A percentile compares a stretch with the other conserved stretches of the same genome.
Conservation (phyloP, 805 yeast species). For the Saccharomyces jurei region DNA sequence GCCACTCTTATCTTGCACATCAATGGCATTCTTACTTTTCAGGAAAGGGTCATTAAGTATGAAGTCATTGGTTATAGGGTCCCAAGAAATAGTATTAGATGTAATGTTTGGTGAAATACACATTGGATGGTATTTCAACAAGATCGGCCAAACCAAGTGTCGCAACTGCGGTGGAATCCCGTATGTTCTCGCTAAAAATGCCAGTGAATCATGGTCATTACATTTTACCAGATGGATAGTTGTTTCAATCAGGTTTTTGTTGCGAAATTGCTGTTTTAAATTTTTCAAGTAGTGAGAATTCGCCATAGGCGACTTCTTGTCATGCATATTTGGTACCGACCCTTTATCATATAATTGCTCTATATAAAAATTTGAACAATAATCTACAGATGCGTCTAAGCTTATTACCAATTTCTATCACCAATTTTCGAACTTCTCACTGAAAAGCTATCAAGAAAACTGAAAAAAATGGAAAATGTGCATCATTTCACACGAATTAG, state of each 20-base stretch:
- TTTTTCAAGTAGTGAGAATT: constrained; percentile 23
- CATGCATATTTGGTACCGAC: constrained; percentile 4
- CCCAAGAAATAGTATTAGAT: constrained; percentile 40
- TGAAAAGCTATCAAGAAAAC: background rate
- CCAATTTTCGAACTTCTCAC: background rate
- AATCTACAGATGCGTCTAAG: background rate
- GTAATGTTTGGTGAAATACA: constrained; percentile 67
- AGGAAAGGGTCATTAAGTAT: constrained; percentile 6
- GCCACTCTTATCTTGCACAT: constrained; percentile 1
- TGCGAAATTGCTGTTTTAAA: constrained; percentile 22
- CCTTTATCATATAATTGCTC: background rate
- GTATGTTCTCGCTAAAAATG: constrained; percentile 68
- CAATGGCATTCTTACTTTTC: constrained; percentile 2
- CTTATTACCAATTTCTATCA: background rate
- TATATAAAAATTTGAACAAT: background rate
- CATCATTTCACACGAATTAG: background rate
- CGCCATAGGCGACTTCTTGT: constrained; percentile 11
- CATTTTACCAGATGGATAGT: constrained; percentile 48
- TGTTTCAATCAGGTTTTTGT: constrained; percentile 33
- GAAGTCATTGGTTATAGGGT: constrained; percentile 11
- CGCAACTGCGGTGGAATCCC: constrained; percentile 83
- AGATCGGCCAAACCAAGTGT: constrained; percentile 74
- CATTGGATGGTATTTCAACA: constrained; percentile 77
- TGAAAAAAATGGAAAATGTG: constrained; percentile 3
- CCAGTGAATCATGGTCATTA: constrained; percentile 66